Conservation (phyloP, 169 alveolate species). For the Plasmodium adleri region DNA sequence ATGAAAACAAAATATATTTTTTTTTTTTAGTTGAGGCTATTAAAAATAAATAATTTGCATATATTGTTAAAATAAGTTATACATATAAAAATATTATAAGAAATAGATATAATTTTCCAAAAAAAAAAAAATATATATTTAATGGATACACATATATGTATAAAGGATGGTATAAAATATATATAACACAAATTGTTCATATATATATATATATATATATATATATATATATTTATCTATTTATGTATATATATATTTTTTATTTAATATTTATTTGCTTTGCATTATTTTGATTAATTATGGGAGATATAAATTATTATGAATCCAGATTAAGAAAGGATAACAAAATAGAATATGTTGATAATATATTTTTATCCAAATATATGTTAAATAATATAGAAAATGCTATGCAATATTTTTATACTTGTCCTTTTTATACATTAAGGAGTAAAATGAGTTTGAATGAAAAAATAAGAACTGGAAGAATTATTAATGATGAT, state of each 20-base stretch:
- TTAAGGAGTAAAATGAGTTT: slow-evolving; percentile 33
- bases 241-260: neutral
- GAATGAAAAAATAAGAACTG: slow-evolving; percentile 68
- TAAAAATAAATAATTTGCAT: too few species aligned
- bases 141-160: too few species aligned
- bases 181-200: neutral
- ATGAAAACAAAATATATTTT: too few species aligned
- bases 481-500: slow-evolving; percentile 45
- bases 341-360: slow-evolving; percentile 71
- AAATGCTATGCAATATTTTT: slow-evolving; percentile 72
- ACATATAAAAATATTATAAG: too few species aligned
- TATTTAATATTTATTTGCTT: neutral
- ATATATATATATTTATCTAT: neutral
- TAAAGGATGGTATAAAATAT: too few species aligned
- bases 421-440: slow-evolving; percentile 73
- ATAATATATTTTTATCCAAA: slow-evolving; percentile 58
- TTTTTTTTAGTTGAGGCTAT: too few species aligned
- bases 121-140: too few species aligned
- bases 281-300: neutral
- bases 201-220: neutral
- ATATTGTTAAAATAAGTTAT: too few species aligned
- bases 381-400: slow-evolving; percentile 48
- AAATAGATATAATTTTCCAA: too few species aligned
- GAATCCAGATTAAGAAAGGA: slow-evolving; percentile 58
- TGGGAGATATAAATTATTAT: slow-evolving; percentile 29